These are phyloP conservation scores for Skeletonema grethae DNA, from an alignment of 108 stramenopile genomes.

Conservation along the genomic window DNA sequence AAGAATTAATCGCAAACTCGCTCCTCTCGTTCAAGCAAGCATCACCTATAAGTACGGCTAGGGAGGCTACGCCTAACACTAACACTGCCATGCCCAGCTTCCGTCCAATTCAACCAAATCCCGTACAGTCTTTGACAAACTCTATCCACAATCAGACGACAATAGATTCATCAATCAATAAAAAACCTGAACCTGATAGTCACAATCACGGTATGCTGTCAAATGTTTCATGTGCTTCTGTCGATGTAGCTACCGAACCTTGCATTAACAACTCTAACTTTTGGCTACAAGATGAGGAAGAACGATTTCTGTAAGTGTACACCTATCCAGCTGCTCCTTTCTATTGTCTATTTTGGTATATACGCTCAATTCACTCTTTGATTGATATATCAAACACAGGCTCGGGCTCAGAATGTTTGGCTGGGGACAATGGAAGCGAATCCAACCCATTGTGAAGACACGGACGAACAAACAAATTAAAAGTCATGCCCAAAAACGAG, in stretches of 20 bases:
- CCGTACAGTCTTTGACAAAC: not conserved
- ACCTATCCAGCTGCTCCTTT: not conserved
- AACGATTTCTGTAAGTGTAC: slow-evolving; percentile 25
- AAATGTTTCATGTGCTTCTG: not conserved
- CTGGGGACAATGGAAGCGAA: slow-evolving; percentile 45
- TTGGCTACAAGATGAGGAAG: slow-evolving; percentile 46
- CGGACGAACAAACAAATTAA: slow-evolving; percentile 45
- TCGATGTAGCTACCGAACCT: not conserved
- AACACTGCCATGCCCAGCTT: not conserved
- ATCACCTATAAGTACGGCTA: not conserved
- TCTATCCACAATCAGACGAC: not conserved
- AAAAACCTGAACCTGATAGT: no score
- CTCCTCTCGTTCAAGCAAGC: slow-evolving; percentile 2
- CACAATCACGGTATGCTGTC: no score
- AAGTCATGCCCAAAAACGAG: slow-evolving; percentile 39
- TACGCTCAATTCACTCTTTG: not conserved
- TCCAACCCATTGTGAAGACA: slow-evolving; percentile 35
- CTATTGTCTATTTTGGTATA: not conserved
- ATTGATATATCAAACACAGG: not conserved
- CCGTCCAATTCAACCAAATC: not conserved
- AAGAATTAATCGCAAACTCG: not conserved
- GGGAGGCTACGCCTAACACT: not conserved
- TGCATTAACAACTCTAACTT: slow-evolving; percentile 21
- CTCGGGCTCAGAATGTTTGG: slow-evolving; percentile 33
- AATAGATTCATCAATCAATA: no score